These are phyloP conservation scores for Thymus quinquecostatus DNA, from an alignment of 257 asterid genomes.

Conservation along the genomic window DNA sequence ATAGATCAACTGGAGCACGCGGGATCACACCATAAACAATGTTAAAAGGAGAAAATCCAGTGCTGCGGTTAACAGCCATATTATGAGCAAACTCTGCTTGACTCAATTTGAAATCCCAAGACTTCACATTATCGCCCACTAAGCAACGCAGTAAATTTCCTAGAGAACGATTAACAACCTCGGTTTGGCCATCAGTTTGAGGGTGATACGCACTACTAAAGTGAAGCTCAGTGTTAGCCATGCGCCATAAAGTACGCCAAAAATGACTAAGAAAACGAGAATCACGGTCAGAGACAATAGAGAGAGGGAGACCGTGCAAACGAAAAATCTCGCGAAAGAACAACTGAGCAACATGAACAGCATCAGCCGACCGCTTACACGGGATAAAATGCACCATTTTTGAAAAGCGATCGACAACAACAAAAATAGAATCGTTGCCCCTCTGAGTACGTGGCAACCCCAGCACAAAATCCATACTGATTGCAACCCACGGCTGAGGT, in stretches of 20 bases:
- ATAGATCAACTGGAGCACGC: not conserved
- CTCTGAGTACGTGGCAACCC: not conserved
- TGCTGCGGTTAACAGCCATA: not conserved
- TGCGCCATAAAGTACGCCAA: not conserved
- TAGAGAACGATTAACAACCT: not conserved
- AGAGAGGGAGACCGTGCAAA: not conserved
- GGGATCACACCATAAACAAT: not conserved
- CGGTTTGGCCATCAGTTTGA: not conserved
- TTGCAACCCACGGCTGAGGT: not conserved
- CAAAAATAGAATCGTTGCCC: not conserved
- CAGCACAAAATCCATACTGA: not conserved
- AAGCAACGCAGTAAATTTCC: not conserved
- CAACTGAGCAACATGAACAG: no score
- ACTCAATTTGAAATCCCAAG: not conserved
- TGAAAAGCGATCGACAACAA: not conserved
- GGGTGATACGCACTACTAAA: not conserved
- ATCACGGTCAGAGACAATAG: not conserved
- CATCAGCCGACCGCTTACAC: no score
- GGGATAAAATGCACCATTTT: not conserved
- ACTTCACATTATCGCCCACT: not conserved
- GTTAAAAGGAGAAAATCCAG: not conserved
- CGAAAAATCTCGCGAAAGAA: no score
- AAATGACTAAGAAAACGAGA: not conserved
- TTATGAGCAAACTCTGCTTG: not conserved
- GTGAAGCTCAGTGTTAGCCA: not conserved